Conservation (phyloP, 768 basidiomycete species). For the Rhodotorula diobovata region DNA sequence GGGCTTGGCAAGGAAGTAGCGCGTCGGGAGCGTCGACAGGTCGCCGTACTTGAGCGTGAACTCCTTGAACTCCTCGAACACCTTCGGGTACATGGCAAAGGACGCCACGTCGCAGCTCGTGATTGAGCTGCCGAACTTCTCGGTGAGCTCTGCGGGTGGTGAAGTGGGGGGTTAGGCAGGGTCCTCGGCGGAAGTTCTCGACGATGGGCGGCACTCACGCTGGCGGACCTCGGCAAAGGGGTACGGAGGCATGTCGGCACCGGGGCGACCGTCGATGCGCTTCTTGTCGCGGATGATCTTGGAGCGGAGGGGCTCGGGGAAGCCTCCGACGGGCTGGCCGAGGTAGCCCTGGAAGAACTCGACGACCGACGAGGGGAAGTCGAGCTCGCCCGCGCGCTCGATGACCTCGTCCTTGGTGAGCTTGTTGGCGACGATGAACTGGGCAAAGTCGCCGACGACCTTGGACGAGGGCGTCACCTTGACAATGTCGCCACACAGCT, state of each 20-base stretch:
- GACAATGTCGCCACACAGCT: slow-evolving; percentile 94
- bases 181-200: neutral
- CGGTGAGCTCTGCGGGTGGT: slow-evolving; percentile 54
- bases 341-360: slow-evolving; percentile 99
- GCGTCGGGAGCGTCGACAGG: slow-evolving; percentile 64
- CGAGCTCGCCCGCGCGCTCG: slow-evolving; percentile 77
- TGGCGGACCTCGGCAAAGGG: slow-evolving; percentile 87
- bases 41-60: slow-evolving; percentile 85
- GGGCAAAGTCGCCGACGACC: slow-evolving; percentile 97
- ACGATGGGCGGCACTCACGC: slow-evolving; percentile 2
- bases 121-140: slow-evolving; percentile 93
- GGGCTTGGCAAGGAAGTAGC: slow-evolving; percentile 93
- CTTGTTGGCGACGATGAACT: slow-evolving; percentile 78
- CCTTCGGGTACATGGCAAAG: slow-evolving; percentile 97
- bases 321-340: slow-evolving; percentile 90
- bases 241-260: slow-evolving; percentile 75
- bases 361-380: slow-evolving; percentile 74
- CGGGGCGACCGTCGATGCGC: slow-evolving; percentile 89
- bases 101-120: slow-evolving; percentile 87
- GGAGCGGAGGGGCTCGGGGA: slow-evolving; percentile 92
- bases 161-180: neutral
- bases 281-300: slow-evolving; percentile 88
- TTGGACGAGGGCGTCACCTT: slow-evolving; percentile 99
- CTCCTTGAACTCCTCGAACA: slow-evolving; percentile 84
- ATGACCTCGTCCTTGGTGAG: slow-evolving; percentile 81